phyloP scores from a whole-genome alignment of 2,329 filamentous ascomycete species.

The Nothomitra cinnamomea region DNA sequence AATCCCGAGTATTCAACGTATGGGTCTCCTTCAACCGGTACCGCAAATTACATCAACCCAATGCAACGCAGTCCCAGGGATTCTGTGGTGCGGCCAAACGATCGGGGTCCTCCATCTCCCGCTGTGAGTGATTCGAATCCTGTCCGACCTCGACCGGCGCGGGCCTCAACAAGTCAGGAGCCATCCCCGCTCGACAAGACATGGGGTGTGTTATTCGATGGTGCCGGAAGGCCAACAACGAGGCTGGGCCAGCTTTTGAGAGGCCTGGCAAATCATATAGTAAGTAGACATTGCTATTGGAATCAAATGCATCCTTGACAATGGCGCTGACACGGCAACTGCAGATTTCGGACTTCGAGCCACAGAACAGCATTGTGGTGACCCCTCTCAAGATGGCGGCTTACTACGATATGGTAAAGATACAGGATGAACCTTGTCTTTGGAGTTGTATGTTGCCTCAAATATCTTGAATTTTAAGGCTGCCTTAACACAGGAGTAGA shows the following conservation, averaged over 20 bases:
- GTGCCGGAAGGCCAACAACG: slow-evolving; percentile 46
- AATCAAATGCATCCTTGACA: background rate
- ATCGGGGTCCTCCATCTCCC: background rate
- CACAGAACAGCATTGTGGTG: slow-evolving; percentile 51
- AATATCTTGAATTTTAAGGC: slow-evolving; percentile 2
- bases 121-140: background rate
- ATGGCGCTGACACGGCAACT: background rate
- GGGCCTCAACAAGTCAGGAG: slow-evolving; percentile 23
- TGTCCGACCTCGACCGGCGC: background rate
- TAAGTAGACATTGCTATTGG: slow-evolving; percentile 23
- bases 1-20: background rate
- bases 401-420: slow-evolving; percentile 51
- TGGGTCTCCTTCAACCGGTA: background rate
- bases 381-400: slow-evolving; percentile 57
- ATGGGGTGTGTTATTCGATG: slow-evolving; percentile 62
- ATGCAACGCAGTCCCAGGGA: background rate
- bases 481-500: slow-evolving; percentile 11
- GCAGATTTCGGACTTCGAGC: slow-evolving; percentile 52
- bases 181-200: slow-evolving; percentile 48
- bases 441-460: slow-evolving; percentile 41
- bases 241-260: slow-evolving; percentile 54
- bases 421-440: slow-evolving; percentile 49
- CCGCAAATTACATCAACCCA: background rate
- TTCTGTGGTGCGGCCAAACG: background rate
- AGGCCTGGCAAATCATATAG: slow-evolving; percentile 58